A percentile compares a stretch with the other conserved stretches of the same genome.
phyloP scores from a whole-genome alignment of 768 basidiomycete species.

The Suillus lakei region DNA sequence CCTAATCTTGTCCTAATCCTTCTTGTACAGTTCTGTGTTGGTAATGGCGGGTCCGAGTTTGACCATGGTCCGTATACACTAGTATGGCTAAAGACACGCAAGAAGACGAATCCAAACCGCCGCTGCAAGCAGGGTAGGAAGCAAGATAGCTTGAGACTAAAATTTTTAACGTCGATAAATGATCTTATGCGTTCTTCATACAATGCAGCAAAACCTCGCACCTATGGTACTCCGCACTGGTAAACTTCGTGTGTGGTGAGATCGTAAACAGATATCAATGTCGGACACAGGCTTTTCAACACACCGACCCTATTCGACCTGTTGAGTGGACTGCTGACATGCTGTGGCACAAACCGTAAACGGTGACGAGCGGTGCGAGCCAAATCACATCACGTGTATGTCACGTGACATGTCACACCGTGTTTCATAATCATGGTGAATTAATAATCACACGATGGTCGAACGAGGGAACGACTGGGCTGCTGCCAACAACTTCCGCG shows the following conservation, averaged over 20 bases:
- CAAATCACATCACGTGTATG: neutral
- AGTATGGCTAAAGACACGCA: no score
- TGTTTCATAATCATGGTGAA: neutral
- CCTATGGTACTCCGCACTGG: neutral
- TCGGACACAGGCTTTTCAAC: neutral
- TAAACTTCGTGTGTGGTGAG: neutral
- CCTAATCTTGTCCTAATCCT: no score
- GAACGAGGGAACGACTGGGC: no score
- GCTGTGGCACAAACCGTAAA: no score
- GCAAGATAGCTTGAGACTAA: neutral
- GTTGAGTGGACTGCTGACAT: neutral
- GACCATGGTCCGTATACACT: no score
- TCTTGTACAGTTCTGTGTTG: neutral
- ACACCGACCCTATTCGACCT: neutral
- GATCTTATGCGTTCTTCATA: neutral
- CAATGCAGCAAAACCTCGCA: neutral
- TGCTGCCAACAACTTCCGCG: neutral
- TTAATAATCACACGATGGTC: neutral
- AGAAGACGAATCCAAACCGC: neutral
- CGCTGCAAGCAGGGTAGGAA: neutral
- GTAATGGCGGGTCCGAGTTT: no score
- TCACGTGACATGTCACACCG: conserved; percentile 6
- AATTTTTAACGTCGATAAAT: neutral
- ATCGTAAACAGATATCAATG: no score
- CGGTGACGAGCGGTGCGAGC: no score